Conservation (phyloP, 148 eudicot species). For the Dianthus caryophyllus region DNA sequence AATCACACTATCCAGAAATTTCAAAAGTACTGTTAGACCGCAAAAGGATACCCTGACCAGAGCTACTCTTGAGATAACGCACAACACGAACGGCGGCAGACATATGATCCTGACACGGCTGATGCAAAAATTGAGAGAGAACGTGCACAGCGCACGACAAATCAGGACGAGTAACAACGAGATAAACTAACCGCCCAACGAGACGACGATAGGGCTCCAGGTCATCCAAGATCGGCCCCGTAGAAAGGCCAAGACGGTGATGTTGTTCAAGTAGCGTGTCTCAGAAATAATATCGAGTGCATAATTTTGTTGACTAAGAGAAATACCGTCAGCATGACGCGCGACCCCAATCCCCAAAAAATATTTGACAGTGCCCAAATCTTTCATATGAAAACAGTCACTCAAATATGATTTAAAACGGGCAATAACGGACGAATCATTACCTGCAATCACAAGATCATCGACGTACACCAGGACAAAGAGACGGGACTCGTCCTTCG, state of each 20-base stretch:
- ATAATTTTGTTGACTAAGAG: no score
- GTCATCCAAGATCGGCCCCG: neutral
- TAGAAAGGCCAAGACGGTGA: neutral
- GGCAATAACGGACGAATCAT: neutral
- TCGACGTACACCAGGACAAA: neutral
- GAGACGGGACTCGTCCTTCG: no score
- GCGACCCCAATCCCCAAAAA: no score
- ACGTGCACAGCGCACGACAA: neutral
- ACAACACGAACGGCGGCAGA: neutral
- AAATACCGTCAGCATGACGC: no score
- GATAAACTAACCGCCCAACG: neutral
- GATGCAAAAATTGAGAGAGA: constrained; percentile 10
- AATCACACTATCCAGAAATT: constrained; percentile 1
- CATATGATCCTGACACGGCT: neutral
- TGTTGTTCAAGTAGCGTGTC: neutral
- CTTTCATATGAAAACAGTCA: no score
- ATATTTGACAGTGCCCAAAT: no score
- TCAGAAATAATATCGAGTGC: no score
- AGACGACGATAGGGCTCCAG: neutral
- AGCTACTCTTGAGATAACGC: neutral
- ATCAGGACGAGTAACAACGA: constrained; percentile 1
- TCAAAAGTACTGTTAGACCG: neutral
- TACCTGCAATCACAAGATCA: neutral
- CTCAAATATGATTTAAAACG: neutral
- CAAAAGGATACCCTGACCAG: neutral